phyloP scores from a whole-genome alignment of 1,284 basidiomycete species.

The Pholiota adiposa region DNA sequence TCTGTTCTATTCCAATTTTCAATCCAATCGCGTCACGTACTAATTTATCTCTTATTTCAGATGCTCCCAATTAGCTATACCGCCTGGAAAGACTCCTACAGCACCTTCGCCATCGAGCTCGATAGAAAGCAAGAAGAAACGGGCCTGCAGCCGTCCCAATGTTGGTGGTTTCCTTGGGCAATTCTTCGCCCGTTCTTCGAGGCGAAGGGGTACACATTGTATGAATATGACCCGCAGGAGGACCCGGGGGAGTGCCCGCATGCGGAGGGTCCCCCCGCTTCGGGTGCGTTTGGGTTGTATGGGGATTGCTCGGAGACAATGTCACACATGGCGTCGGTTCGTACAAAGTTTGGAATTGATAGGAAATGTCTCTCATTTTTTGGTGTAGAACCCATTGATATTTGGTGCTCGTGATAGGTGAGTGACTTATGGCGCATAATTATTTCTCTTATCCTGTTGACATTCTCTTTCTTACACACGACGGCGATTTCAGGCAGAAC shows the following conservation, averaged over 20 bases:
- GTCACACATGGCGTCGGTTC: neutral
- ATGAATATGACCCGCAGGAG: neutral
- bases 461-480: neutral
- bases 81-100: neutral
- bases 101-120: neutral
- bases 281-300: constrained; percentile 7
- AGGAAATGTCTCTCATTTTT: neutral
- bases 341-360: neutral
- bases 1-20: too few relatives aligned
- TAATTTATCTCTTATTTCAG: neutral
- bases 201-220: neutral
- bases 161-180: neutral
- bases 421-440: too few relatives aligned
- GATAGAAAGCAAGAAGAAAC: neutral
- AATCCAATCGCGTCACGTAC: too few relatives aligned
- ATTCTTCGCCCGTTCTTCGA: neutral
- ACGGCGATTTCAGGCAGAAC: constrained; percentile 11
- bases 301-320: neutral
- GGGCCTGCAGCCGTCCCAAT: neutral
- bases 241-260: neutral
- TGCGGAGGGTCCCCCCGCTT: neutral
- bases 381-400: neutral
- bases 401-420: constrained; percentile 14
- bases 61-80: neutral
- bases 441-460: neutral